Percentiles rank a stretch among this genome's conserved stretches.
Evolutionary conservation across 192 early-diverging fungal species (phyloP).

Genomic region (Coemansia sp.): DNA sequence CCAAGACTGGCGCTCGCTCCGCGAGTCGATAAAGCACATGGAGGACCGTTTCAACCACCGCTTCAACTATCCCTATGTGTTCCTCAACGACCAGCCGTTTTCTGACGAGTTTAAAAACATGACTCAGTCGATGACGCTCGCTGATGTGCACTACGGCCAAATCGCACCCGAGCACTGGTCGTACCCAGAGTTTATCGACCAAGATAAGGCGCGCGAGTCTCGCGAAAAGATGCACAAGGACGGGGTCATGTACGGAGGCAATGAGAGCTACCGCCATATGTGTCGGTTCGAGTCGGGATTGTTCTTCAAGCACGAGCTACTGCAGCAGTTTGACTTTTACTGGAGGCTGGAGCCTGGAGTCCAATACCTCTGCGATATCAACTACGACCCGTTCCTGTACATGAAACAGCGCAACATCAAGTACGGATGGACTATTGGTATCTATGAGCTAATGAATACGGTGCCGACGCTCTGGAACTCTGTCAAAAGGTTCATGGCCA

Average conservation of each 20-base stretch:
- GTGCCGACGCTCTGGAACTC: slow-evolving; percentile 44
- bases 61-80: slow-evolving; percentile 79
- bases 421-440: slow-evolving; percentile 40
- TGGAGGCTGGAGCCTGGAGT: slow-evolving; percentile 54
- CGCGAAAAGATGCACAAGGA: slow-evolving; percentile 49
- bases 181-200: slow-evolving; percentile 46
- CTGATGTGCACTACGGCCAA: slow-evolving; percentile 33
- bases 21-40: slow-evolving; percentile 56
- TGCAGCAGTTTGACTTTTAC: slow-evolving; percentile 46
- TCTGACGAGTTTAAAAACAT: slow-evolving; percentile 61
- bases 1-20: slow-evolving; percentile 60
- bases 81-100: slow-evolving; percentile 75
- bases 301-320: slow-evolving; percentile 36
- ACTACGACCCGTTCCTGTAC: slow-evolving; percentile 46
- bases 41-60: slow-evolving; percentile 71
- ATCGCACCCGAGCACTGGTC: slow-evolving; percentile 40
- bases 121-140: slow-evolving; percentile 44
- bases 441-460: slow-evolving; percentile 32
- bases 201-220: slow-evolving; percentile 15
- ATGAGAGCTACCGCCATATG: slow-evolving; percentile 38
- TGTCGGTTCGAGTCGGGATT: slow-evolving; percentile 44
- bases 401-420: slow-evolving; percentile 36
- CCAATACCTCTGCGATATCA: slow-evolving; percentile 45
- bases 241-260: slow-evolving; percentile 50
- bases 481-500: slow-evolving; percentile 18